These are phyloP conservation scores for Penicillium verrucosum DNA, from an alignment of 2,329 filamentous ascomycete species.

Conservation along the genomic window DNA sequence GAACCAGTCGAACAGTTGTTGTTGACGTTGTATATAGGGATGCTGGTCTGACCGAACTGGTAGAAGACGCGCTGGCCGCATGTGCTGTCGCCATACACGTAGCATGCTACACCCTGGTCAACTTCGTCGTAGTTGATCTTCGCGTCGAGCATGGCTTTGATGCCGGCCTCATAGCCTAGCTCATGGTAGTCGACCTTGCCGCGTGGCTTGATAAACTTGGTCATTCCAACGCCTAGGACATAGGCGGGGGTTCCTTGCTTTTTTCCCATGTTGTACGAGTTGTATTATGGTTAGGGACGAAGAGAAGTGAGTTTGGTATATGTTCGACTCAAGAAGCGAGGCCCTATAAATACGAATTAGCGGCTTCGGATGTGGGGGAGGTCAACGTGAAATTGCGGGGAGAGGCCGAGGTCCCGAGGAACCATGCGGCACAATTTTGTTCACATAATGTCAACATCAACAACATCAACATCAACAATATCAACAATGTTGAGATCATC, in stretches of 20 bases:
- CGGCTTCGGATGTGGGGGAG: constrained; percentile 9
- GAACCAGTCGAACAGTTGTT: constrained; percentile 98
- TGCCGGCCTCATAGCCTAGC: constrained; percentile 85
- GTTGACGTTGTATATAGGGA: constrained; percentile 97
- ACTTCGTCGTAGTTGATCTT: constrained; percentile 97
- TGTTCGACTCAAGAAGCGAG: background rate
- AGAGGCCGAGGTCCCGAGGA: constrained; percentile 37
- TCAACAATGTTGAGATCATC: background rate
- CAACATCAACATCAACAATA: background rate
- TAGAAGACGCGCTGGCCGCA: constrained; percentile 97
- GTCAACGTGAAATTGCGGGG: constrained; percentile 27
- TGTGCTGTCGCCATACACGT: constrained; percentile 94
- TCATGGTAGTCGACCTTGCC: constrained; percentile 94
- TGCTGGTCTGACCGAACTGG: constrained; percentile 95
- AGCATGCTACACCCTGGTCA: constrained; percentile 92
- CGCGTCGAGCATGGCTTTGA: constrained; percentile 72
- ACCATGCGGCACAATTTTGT: constrained; percentile 9
- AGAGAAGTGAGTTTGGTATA: background rate
- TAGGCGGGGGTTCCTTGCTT: constrained; percentile 62
- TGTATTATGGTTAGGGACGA: constrained; percentile 17
- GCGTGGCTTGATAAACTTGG: constrained; percentile 96
- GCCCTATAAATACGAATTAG: constrained; percentile 1
- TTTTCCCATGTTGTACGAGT: constrained; percentile 48
- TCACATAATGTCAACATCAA: background rate
- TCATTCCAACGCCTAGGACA: constrained; percentile 97